Evolutionary conservation across 2,329 filamentous ascomycete species (phyloP), one percentile per base, ranked within the genome.

Genomic region (Ustulina deusta): DNA sequence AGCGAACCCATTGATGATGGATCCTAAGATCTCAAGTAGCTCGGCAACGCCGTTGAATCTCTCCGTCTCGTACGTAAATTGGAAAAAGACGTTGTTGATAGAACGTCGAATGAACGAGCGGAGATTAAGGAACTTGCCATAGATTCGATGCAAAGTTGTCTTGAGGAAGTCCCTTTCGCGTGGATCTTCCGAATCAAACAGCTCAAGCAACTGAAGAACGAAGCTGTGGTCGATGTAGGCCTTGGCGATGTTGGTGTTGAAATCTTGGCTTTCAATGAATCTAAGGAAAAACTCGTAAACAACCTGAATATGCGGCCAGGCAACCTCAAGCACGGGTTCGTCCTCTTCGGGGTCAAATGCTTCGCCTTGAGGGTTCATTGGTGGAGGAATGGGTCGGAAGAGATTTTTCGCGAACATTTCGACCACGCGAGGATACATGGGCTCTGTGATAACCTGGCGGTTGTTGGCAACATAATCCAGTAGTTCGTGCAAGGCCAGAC

Each of bases 41-140:
- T 99, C 96, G 2, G 96, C 96, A 76, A 99, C 97, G 61, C 96
- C 96, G 76, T 99, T 99, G 84, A 99, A 98, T 66, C 96, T 89
- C 81, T 99, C 96, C 3, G 96, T 99, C 82, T 99, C 96, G 79
- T 99, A 99, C 68, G 94, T 94, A 81, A 99, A 99, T 79, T 99
- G 96, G 87, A 99, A 99, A 84, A 99, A 99, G 75, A 99, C 96
- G 77, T 99, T 98, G 88, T 99, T 99, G 87, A 99, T 99, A 64
- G 96, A 99, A 75, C 96, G 90, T 78, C 96, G 89, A 78, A 99
- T 99, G 81, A 97, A 99, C 34, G 96, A 98, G 68, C 96, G 91
- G 70, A 99, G 86, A 80, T 99, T 99, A 75, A 99, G 87, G 82
- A 99, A 99, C 83, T 99, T 99, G 77, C 96, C 96, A 78, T 99